Evolutionary conservation across 2,329 filamentous ascomycete species (phyloP).

Genomic region (Fusarium napiforme): DNA sequence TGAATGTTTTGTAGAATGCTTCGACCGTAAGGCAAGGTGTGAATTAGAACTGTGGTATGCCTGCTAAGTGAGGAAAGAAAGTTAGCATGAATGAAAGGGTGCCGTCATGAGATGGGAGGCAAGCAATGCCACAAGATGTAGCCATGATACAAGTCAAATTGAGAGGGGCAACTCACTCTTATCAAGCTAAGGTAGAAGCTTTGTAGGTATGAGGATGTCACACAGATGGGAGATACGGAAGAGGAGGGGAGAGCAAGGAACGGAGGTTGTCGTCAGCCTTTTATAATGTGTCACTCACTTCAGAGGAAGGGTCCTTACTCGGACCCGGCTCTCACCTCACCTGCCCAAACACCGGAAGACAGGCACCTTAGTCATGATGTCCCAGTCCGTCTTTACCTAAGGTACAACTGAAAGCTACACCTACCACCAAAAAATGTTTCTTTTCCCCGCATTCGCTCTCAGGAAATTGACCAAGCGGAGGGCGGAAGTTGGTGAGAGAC

Average conservation of each 20-base stretch:
- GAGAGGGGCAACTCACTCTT: constrained; percentile 23
- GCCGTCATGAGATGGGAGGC: constrained; percentile 26
- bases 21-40: background rate
- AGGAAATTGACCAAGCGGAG: constrained; percentile 23
- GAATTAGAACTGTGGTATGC: background rate
- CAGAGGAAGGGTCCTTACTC: constrained; percentile 7
- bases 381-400: constrained; percentile 9
- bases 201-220: background rate
- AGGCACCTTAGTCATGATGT: constrained; percentile 23
- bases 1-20: background rate
- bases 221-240: background rate
- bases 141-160: constrained; percentile 2
- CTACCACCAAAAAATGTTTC: constrained; percentile 17
- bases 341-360: background rate
- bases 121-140: background rate
- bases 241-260: background rate
- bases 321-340: constrained; percentile 13
- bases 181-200: background rate
- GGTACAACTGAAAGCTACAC: background rate
- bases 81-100: constrained; percentile 2
- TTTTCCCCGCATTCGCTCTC: constrained; percentile 30
- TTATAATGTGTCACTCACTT: constrained; percentile 28
- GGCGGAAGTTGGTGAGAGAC: background rate
- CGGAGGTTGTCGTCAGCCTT: constrained; percentile 12
- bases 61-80: background rate